These are phyloP conservation scores for Aspergillus transmontanensis DNA, from an alignment of 2,329 filamentous ascomycete genomes.

Conservation along the genomic window DNA sequence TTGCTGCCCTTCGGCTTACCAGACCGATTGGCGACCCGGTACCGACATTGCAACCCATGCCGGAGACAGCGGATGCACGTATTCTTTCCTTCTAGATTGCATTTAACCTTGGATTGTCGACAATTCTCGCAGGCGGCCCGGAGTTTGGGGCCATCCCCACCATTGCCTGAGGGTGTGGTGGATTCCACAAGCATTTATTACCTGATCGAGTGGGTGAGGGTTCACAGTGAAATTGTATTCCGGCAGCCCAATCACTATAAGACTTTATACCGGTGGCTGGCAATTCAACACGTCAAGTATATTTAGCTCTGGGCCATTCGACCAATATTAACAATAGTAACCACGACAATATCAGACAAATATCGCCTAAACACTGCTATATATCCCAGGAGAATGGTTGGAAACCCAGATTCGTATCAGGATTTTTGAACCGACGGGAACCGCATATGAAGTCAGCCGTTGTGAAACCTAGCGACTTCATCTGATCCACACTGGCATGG, in stretches of 20 bases:
- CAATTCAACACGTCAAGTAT: not conserved
- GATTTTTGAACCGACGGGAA: slow-evolving; percentile 34
- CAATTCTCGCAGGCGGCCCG: slow-evolving; percentile 44
- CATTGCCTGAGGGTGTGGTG: slow-evolving; percentile 19
- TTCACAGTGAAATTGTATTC: not conserved
- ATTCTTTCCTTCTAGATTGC: slow-evolving; percentile 39
- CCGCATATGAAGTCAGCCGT: slow-evolving; percentile 40
- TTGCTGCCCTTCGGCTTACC: slow-evolving; percentile 45
- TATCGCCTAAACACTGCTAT: slow-evolving; percentile 13
- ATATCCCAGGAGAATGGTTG: slow-evolving; percentile 18
- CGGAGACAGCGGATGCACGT: slow-evolving; percentile 42
- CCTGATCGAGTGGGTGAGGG: not conserved
- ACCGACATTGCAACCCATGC: slow-evolving; percentile 40
- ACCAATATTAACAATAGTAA: not conserved
- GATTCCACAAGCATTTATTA: slow-evolving; percentile 33
- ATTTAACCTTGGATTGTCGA: slow-evolving; percentile 44
- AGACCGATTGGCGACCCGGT: slow-evolving; percentile 42
- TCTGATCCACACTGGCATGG: slow-evolving; percentile 39
- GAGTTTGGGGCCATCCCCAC: slow-evolving; percentile 36
- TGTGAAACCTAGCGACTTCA: slow-evolving; percentile 39
- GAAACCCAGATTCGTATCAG: slow-evolving; percentile 30
- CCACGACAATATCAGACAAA: slow-evolving; percentile 1
- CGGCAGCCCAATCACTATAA: not conserved
- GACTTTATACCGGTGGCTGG: not conserved
- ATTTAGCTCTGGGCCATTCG: not conserved